Conservation (phyloP, 805 yeast genomes). For the Henningerozyma blattae region DNA sequence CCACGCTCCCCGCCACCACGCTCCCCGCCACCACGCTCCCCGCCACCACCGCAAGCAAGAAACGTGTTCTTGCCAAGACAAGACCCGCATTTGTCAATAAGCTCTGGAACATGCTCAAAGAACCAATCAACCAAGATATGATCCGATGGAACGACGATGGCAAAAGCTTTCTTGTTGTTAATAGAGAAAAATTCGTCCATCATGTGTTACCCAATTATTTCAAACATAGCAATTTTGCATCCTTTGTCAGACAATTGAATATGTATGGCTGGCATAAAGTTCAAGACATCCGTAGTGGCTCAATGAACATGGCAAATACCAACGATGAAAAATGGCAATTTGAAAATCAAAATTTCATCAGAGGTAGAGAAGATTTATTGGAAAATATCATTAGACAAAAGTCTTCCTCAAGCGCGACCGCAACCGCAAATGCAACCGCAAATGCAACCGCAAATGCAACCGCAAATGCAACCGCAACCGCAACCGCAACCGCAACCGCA, state of each 20-base stretch:
- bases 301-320: slow-evolving; percentile 38
- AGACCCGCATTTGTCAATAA: slow-evolving; percentile 89
- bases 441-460: background rate
- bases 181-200: slow-evolving; percentile 74
- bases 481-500: no score
- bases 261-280: slow-evolving; percentile 99
- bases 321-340: slow-evolving; percentile 84
- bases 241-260: slow-evolving; percentile 89
- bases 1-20: no score
- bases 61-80: no score
- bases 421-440: slow-evolving; percentile 2
- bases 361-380: slow-evolving; percentile 71
- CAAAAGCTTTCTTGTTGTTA: slow-evolving; percentile 67
- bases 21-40: no score
- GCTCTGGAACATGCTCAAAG: slow-evolving; percentile 93
- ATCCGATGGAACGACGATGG: slow-evolving; percentile 87
- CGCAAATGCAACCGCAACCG: slow-evolving; percentile 2
- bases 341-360: slow-evolving; percentile 65
- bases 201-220: slow-evolving; percentile 80
- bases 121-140: slow-evolving; percentile 50
- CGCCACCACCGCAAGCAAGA: no score
- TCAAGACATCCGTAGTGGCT: slow-evolving; percentile 78
- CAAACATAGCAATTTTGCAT: slow-evolving; percentile 90
- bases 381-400: slow-evolving; percentile 77
- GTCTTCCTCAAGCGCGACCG: slow-evolving; percentile 3